A percentile compares a stretch with the other conserved stretches of the same genome.
Evolutionary conservation across 352 stramenopile species (phyloP).

Genomic region (Saprolegnia diclina): DNA sequence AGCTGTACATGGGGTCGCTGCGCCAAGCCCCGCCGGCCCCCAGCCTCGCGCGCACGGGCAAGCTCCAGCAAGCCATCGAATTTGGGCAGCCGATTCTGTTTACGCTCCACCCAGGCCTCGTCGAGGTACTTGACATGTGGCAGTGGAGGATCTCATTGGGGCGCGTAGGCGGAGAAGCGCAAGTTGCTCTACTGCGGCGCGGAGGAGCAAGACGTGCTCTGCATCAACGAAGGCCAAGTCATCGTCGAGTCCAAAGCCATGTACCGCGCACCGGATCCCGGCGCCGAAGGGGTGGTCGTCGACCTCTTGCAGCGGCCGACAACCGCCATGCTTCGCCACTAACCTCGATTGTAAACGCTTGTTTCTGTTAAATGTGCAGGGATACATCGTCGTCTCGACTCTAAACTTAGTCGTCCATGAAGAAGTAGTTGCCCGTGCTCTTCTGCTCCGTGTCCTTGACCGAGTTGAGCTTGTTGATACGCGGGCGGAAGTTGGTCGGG

Average conservation of each 20-base stretch:
- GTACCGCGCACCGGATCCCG: constrained; percentile 68
- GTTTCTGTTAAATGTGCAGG: too few relatives aligned
- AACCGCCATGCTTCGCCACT: constrained; percentile 49
- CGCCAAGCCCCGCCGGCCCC: constrained; percentile 40
- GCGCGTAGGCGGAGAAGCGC: constrained; percentile 43
- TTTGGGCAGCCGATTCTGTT: constrained; percentile 83
- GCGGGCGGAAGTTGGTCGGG: constrained; percentile 97
- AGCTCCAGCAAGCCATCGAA: constrained; percentile 41
- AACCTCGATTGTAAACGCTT: not conserved
- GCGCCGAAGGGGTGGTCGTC: constrained; percentile 64
- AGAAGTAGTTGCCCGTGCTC: constrained; percentile 96
- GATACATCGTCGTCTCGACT: too few relatives aligned
- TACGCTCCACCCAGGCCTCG: constrained; percentile 51
- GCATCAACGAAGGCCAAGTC: constrained; percentile 86
- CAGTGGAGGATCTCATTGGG: constrained; percentile 7
- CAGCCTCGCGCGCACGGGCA: constrained; percentile 33
- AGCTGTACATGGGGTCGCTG: constrained; percentile 56
- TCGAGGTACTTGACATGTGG: constrained; percentile 33
- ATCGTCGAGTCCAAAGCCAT: constrained; percentile 76
- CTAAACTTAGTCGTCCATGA: constrained; percentile 91
- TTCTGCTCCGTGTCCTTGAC: constrained; percentile 99
- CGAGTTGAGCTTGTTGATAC: constrained; percentile 94
- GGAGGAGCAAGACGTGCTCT: constrained; percentile 84
- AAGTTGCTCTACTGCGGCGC: constrained; percentile 60
- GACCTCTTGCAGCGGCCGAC: constrained; percentile 59